Evolutionary conservation across 768 basidiomycete species (phyloP).

Genomic region (Pholiota microspora): DNA sequence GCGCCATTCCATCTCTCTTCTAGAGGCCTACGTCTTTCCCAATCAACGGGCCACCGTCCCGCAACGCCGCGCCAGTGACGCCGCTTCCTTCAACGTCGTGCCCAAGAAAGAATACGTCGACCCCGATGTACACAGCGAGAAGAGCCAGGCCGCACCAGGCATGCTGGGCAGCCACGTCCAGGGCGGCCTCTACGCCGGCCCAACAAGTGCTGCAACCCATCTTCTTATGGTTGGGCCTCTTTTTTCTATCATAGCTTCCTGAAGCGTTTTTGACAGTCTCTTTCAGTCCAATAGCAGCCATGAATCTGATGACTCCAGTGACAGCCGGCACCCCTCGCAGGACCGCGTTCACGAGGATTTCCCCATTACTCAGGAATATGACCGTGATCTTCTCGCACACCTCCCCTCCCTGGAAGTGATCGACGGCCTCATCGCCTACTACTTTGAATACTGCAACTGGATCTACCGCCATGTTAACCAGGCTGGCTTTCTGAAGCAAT

Average conservation of each 20-base stretch:
- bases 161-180: slow-evolving; percentile 64
- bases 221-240: slow-evolving; percentile 51
- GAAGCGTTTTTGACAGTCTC: slow-evolving; percentile 8
- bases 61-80: slow-evolving; percentile 36
- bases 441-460: slow-evolving; percentile 89
- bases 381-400: slow-evolving; percentile 66
- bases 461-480: slow-evolving; percentile 79
- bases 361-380: slow-evolving; percentile 53
- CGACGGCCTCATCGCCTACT: slow-evolving; percentile 71
- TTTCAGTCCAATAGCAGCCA: slow-evolving; percentile 36
- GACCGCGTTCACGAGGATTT: slow-evolving; percentile 46
- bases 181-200: slow-evolving; percentile 75
- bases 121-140: slow-evolving; percentile 39
- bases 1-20: slow-evolving; percentile 63
- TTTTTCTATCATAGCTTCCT: slow-evolving; percentile 12
- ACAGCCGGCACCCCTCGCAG: slow-evolving; percentile 52
- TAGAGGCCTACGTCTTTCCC: slow-evolving; percentile 60
- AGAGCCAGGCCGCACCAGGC: slow-evolving; percentile 51
- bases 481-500: slow-evolving; percentile 55
- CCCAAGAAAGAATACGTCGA: slow-evolving; percentile 57
- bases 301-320: slow-evolving; percentile 48
- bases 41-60: slow-evolving; percentile 33
- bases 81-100: slow-evolving; percentile 29
- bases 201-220: slow-evolving; percentile 73
- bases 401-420: slow-evolving; percentile 68